A percentile compares a stretch with the other conserved stretches of the same genome.
Evolutionary conservation across 2,329 filamentous ascomycete species (phyloP).

Genomic region (Knufia petricola): DNA sequence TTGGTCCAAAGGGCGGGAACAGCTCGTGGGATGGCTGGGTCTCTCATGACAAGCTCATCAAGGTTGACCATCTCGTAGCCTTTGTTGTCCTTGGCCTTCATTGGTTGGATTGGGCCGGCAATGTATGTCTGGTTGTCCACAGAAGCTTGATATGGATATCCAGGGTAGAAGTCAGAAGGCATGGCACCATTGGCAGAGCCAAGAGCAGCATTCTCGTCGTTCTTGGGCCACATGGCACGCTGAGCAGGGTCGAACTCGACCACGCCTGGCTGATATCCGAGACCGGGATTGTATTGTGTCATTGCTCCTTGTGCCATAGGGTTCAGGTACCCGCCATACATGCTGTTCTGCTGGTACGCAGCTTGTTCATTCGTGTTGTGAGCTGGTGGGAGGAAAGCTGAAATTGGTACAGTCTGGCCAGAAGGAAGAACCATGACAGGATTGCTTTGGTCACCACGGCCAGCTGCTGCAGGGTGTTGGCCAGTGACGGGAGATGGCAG

Average conservation of each 20-base stretch:
- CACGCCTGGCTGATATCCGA: slow-evolving; percentile 28
- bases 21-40: slow-evolving; percentile 76
- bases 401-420: slow-evolving; percentile 22
- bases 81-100: slow-evolving; percentile 34
- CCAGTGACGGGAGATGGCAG: slow-evolving; percentile 15
- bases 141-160: slow-evolving; percentile 49
- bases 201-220: slow-evolving; percentile 30
- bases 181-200: slow-evolving; percentile 46
- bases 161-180: slow-evolving; percentile 46
- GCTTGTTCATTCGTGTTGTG: slow-evolving; percentile 13
- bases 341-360: slow-evolving; percentile 28
- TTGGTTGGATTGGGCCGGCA: slow-evolving; percentile 31
- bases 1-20: slow-evolving; percentile 79
- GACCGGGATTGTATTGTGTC: slow-evolving; percentile 30
- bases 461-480: slow-evolving; percentile 13
- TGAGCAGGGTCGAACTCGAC: slow-evolving; percentile 30
- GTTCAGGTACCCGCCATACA: slow-evolving; percentile 29
- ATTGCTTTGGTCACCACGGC: slow-evolving; percentile 18
- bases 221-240: slow-evolving; percentile 33
- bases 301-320: slow-evolving; percentile 27
- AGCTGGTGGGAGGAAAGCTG: slow-evolving; percentile 18
- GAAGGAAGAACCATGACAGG: slow-evolving; percentile 22
- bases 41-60: slow-evolving; percentile 58
- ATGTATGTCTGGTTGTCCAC: slow-evolving; percentile 38
- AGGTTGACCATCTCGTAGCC: slow-evolving; percentile 43